Evolutionary conservation across 2,329 filamentous ascomycete genomes (phyloP), one percentile per base, ranked within the genome.

Genomic region (Stachybotrys elegans): DNA sequence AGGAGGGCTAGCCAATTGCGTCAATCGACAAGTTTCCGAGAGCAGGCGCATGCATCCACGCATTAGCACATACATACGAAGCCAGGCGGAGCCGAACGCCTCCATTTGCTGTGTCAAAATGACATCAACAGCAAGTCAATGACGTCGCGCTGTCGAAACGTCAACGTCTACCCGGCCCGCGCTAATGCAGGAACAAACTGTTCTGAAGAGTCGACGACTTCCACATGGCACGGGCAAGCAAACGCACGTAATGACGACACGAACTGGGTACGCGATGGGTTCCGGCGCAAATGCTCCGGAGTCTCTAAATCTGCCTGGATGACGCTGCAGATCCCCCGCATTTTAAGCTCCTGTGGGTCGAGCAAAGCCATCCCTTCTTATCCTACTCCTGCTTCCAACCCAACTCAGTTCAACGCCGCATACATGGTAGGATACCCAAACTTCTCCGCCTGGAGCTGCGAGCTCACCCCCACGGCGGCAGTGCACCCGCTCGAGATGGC

Each of bases 311-410:
- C 31, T 34, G 31, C 8, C n/a, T 5, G 9, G 8, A n/a, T 34
- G 31, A 34, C 31, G 31, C n/a, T 34, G 31, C 31, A 34, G 31
- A 34, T 34, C 31, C 31, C 31, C 31, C 31, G 31, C 31, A 34
- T 34, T 34, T 34, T 34, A 14, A 34, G 25, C n/a, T n/a, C n/a
- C n/a, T n/a, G n/a, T n/a, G n/a, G n/a, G n/a, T n/a, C n/a, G n/a
- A n/a, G n/a, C n/a, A n/a, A n/a, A n/a, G n/a, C n/a, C n/a, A n/a
- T n/a, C n/a, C n/a, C n/a, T n/a, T n/a, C n/a, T n/a, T n/a, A n/a
- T n/a, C n/a, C n/a, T n/a, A n/a, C n/a, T n/a, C n/a, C n/a, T n/a
- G n/a, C n/a, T n/a, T n/a, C n/a, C n/a, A n/a, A n/a, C n/a, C n/a
- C n/a, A n/a, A n/a, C n/a, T n/a, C n/a, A n/a, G n/a, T n/a, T n/a